Base-by-base conservation (phyloP, 2,329 filamentous ascomycete species). In the Aspergillus novoparasiticus region DNA sequence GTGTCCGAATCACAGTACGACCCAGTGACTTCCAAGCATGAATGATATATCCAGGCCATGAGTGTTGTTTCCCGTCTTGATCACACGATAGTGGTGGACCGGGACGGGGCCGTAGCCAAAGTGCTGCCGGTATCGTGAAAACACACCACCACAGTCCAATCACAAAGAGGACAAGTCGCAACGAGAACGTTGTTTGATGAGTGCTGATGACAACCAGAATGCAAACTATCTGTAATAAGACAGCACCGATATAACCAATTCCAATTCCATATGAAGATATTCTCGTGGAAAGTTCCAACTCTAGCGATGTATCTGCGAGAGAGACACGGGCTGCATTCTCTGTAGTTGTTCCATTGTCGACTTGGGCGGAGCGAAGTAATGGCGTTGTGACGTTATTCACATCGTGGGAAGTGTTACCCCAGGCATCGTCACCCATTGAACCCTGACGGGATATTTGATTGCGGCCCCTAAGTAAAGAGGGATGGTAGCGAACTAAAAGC, bases 251-350 rank as follows among this genome's bases (percentile, higher is more conserved):
- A 75, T 99, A 99, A 14, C 95, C 95, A 65, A 97, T 96, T 0
- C 94, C 94, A 59, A 98, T 94, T 12, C 95, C 95, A 71, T 90
- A 91, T 2, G 94, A 92, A 0, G 94, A 98, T 66, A 99, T 96
- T 69, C 90, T 89, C 1, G 94, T 97, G 0, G 94, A 97, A 9
- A 98, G 82, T 65, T 88, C 86, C 66, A 98, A 86, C 75, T 94
- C 92, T 73, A 67, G 86, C 82, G 72, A 93, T 21, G 64, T 64
- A 50, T 39, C 62, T 10, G n/a, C n/a, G 12, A 48, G 8, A 58
- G 30, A 45, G 39, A 45, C 39, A 26, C 32, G 34, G 28, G 62
- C 64, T 46, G 53, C 50, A 12, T 59, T 57, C 19, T 60, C 48
- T 19, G 63, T 36, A 34, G 66, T 56, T 32, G 48, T 50, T 28